These are phyloP conservation scores for Endothia cerciana DNA, from an alignment of 2,329 filamentous ascomycete species.

Conservation along the genomic window DNA sequence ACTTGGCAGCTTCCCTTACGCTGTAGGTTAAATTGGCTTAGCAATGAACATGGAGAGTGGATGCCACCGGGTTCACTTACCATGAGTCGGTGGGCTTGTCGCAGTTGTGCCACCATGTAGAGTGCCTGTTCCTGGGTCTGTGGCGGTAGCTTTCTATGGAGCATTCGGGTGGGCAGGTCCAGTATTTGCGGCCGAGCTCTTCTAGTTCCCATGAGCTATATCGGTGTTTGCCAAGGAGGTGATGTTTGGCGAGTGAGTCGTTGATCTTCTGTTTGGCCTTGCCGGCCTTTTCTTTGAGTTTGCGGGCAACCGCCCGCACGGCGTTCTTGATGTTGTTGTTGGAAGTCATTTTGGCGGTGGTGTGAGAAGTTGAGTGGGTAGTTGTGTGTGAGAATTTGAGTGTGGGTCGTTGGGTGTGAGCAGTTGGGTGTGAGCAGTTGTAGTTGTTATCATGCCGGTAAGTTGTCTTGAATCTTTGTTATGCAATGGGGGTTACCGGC, in stretches of 20 bases:
- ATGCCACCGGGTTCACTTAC: not conserved
- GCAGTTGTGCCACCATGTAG: constrained; percentile 11
- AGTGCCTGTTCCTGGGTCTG: not conserved
- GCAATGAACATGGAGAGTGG: not conserved
- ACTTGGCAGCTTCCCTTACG: not conserved
- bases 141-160: not conserved
- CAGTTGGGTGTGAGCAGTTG: no score
- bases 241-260: not conserved
- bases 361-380: not conserved
- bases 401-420: no score
- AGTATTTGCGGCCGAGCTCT: constrained; percentile 2
- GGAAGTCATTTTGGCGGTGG: not conserved
- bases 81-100: not conserved
- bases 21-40: not conserved
- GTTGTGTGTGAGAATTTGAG: not conserved
- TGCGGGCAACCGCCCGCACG: not conserved
- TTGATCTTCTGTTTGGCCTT: not conserved
- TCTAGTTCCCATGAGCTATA: not conserved
- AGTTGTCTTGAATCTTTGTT: not conserved
- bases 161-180: not conserved
- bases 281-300: not conserved
- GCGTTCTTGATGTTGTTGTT: not conserved
- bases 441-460: not conserved
- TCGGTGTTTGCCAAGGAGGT: not conserved
- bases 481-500: not conserved